phyloP scores from a whole-genome alignment of 2,329 filamentous ascomycete species.

The Bipolaris sorokiniana region DNA sequence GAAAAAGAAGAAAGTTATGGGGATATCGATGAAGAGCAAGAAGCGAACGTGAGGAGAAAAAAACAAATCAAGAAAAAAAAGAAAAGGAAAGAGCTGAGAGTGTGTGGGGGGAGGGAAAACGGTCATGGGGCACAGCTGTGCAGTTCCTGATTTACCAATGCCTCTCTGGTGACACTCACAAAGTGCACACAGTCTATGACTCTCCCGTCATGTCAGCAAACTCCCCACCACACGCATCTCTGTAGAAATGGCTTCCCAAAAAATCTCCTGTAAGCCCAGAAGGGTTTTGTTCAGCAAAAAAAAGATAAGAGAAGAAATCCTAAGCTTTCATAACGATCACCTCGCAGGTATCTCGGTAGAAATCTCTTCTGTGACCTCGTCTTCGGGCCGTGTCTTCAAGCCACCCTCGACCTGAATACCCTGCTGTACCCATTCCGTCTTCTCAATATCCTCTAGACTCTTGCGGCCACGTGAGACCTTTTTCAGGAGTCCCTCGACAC shows the following conservation, averaged over 20 bases:
- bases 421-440: conserved; percentile 75
- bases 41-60: conserved; percentile 9
- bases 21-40: conserved; percentile 12
- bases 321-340: conserved; percentile 37
- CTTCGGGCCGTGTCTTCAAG: conserved; percentile 60
- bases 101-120: not conserved
- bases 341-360: conserved; percentile 23
- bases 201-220: too few species aligned
- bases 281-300: conserved; percentile 2
- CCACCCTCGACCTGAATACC: conserved; percentile 72
- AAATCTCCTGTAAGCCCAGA: not conserved
- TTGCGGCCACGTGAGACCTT: conserved; percentile 77
- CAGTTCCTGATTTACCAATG: not conserved
- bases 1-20: conserved; percentile 5
- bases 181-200: too few species aligned
- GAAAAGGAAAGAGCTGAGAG: not conserved
- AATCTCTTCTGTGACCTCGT: conserved; percentile 40
- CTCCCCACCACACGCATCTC: too few species aligned
- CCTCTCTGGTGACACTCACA: too few species aligned
- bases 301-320: not conserved
- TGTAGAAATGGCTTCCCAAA: not conserved
- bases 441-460: conserved; percentile 74
- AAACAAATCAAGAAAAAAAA: not conserved
- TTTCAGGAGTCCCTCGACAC: conserved; percentile 84
- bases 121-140: too few species aligned